These are phyloP conservation scores for Diaporthe citri DNA, from an alignment of 2,329 filamentous ascomycete species.

Conservation along the genomic window DNA sequence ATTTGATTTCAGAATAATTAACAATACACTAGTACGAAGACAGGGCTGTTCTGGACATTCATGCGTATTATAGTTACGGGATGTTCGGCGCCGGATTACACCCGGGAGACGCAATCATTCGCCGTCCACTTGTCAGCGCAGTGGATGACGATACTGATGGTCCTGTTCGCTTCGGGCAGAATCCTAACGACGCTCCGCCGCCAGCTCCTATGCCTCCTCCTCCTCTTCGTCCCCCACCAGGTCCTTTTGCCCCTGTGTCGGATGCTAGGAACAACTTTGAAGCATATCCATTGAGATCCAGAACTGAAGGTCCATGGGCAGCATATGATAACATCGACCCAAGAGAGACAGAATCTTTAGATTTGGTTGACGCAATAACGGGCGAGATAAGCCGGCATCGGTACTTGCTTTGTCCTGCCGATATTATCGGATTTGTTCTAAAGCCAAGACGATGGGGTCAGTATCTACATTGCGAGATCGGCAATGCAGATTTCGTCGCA, in stretches of 20 bases:
- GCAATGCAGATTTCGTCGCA: no score
- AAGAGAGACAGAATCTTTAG: not conserved
- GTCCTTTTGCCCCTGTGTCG: not conserved
- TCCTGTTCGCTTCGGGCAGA: not conserved
- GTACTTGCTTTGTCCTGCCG: constrained; percentile 2
- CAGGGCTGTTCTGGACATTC: not conserved
- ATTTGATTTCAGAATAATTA: no score
- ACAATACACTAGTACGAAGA: not conserved
- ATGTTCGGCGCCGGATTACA: not conserved
- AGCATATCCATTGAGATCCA: not conserved
- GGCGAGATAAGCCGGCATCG: not conserved
- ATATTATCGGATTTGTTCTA: not conserved
- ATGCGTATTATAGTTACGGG: not conserved
- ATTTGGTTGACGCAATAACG: not conserved
- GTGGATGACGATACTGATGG: not conserved
- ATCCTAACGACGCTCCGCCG: not conserved
- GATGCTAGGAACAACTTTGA: not conserved
- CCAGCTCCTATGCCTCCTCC: not conserved
- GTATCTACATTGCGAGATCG: not conserved
- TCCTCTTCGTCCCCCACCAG: not conserved
- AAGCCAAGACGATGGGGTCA: constrained; percentile 8
- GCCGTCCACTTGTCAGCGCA: not conserved
- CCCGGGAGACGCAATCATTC: not conserved
- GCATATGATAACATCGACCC: not conserved
- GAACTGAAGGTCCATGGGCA: not conserved